These are phyloP conservation scores for Zygoascus sp. DNA, from an alignment of 1,139 yeast genomes.

Conservation along the genomic window DNA sequence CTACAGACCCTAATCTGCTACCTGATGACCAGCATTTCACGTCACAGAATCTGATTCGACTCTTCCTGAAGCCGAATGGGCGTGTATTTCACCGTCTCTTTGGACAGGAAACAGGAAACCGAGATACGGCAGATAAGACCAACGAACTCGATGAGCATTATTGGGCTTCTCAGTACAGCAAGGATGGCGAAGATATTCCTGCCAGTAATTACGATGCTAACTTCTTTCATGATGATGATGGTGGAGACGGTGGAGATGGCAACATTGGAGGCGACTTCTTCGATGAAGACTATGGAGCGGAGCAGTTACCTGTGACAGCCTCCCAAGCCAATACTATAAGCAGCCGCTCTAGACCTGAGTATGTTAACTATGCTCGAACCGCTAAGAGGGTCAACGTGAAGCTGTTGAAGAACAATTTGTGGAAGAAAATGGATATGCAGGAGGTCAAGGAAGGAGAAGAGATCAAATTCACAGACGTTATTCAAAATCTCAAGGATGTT, in stretches of 20 bases:
- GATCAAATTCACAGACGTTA: conserved; percentile 45
- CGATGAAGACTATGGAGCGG: conserved; percentile 14
- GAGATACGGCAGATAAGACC: conserved; percentile 13
- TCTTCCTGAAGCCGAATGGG: conserved; percentile 63
- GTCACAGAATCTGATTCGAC: conserved; percentile 59
- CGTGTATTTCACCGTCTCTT: conserved; percentile 16
- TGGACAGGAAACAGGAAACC: conserved; percentile 6
- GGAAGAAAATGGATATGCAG: conserved; percentile 49
- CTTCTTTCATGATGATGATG: conserved; percentile 39
- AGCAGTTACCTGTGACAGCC: neutral
- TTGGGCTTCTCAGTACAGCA: conserved; percentile 52
- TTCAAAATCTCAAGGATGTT: conserved; percentile 34
- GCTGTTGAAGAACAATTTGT: conserved; percentile 72
- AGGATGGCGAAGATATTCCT: conserved; percentile 23
- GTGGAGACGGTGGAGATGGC: conserved; percentile 25
- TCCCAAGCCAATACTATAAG: conserved; percentile 1
- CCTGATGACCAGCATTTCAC: conserved; percentile 77
- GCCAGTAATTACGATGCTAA: conserved; percentile 42
- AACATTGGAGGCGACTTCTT: conserved; percentile 15
- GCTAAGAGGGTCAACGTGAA: conserved; percentile 86
- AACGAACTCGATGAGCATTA: conserved; percentile 53
- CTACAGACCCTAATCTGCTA: conserved; percentile 45
- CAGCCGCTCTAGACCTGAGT: conserved; percentile 46
- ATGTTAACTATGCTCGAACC: conserved; percentile 68
- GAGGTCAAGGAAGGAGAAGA: conserved; percentile 16